Evolutionary conservation across 83 land plant species (phyloP), one percentile per base, ranked within the genome.

Genomic region (Picea abies): DNA sequence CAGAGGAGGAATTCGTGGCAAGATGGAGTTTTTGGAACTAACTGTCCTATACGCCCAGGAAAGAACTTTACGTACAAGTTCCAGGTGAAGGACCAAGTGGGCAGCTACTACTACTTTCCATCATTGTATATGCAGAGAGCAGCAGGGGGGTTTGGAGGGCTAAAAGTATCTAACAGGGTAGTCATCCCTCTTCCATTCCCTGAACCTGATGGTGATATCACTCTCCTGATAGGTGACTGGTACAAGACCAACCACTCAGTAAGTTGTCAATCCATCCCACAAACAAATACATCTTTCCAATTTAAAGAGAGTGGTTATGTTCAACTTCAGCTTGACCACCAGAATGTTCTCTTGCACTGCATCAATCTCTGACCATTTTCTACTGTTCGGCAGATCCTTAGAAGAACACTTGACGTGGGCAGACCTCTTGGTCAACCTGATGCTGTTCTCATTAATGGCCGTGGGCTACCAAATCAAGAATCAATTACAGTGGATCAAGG

Each of bases 61-160:
- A 83, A 83, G 79, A 93, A 91, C 82, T 93, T 87, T 83, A 93
- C 95, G 22, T 93, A 93, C 81, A 73, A 82, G 52, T 88, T 93
- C 89, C 89, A 90, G 80, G 92, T 85, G 10, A 93, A 93, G 79
- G 95, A 93, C 76, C 94, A 92, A 77, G 91, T 92, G 15, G 94
- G 94, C 6, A 83, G 79, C 82, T 88, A 66, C 83, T 86, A 83
- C 78, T 89, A 89, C 81, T 86, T 76, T 63, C 90, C 90, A 17
- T 80, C 90, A 67, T n/a, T 81, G 12, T 78, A 37, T 70, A 82
- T 87, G 64, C 95, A 89, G 19, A 85, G 87, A 72, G 93, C 95
- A 26, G 87, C 95, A 44, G 95, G 95, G 17, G 95, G 94, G 20
- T 93, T 64, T 82, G 95, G 95, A 52, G 94, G 92, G 12, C 79